Conservation (phyloP, 306 rosid genomes). For the Dryas alaskensis region DNA sequence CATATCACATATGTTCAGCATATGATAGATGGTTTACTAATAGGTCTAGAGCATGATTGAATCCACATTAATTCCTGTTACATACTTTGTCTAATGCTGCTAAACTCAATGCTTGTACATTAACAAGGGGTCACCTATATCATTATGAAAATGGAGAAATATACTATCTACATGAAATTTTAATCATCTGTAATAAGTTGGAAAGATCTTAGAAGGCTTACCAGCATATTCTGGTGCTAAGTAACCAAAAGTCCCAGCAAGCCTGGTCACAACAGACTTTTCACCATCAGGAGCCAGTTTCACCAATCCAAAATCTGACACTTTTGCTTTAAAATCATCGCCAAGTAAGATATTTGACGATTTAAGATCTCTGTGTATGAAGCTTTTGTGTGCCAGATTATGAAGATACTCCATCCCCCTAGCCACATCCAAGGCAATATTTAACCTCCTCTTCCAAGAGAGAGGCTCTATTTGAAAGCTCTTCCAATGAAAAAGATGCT, state of each 20-base stretch:
- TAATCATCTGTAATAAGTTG: background rate
- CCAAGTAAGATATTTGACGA: constrained; percentile 89
- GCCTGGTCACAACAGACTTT: constrained; percentile 80
- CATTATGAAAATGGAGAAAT: background rate
- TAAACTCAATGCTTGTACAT: background rate
- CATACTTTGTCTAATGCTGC: background rate
- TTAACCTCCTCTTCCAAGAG: constrained; percentile 94
- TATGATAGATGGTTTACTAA: background rate
- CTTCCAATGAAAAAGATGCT: constrained; percentile 93
- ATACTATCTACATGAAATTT: background rate
- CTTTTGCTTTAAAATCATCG: constrained; percentile 83
- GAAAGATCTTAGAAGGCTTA: constrained; percentile 25
- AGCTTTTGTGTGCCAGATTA: constrained; percentile 84
- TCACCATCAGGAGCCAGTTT: constrained; percentile 95
- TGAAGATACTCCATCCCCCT: constrained; percentile 99
- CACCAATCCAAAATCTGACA: constrained; percentile 95
- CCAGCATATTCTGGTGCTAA: constrained; percentile 99
- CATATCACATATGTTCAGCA: background rate
- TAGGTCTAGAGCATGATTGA: background rate
- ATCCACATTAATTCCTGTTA: background rate
- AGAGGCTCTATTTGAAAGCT: constrained; percentile 71
- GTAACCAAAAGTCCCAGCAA: constrained; percentile 98
- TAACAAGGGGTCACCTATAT: too few species aligned
- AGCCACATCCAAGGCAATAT: constrained; percentile 93
- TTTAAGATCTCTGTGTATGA: constrained; percentile 98